Base-by-base conservation (phyloP, 768 basidiomycete species). In the Gautieria morchelliformis region DNA sequence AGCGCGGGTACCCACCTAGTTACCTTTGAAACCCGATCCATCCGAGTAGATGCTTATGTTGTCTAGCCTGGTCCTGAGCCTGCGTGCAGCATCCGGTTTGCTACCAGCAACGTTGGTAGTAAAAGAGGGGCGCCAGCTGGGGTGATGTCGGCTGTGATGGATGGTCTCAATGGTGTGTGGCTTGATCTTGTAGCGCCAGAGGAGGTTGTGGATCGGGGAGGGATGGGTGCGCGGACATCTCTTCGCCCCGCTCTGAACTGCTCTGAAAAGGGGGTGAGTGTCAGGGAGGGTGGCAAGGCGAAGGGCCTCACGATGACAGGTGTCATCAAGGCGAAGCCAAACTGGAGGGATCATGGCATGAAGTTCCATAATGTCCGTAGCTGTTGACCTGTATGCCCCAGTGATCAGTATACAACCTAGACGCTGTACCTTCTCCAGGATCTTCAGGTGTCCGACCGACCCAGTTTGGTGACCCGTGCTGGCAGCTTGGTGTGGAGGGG, bases 191-290 rank as follows among this genome's bases (percentile, higher is more conserved):
- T 10, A 60, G 0, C 52, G 24, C 10, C 59, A 20, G 50, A 66
- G 52, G 1, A 69, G 37, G 10, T 61, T 22, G 41, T 71, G 67
- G 3, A 70, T 48, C 0, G 68, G 64, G 1, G 67, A 46, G 4
- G 57, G 51, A 24, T 51, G 45, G 27, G 59, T 58, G 9, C 61
- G 53, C 4, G 58, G 22, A 22, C 27, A 12, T 33, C 44, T 33
- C 5, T 49, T 17, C 1, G 56, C 54, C 5, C 37, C 1, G 2
- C 24, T 11, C 4, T 44, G 30, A 11, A 67, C 46, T 4, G 46
- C 44, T 1, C 48, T 37, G 47, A 60, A 22, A 0, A 66, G 46
- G 0, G 63, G 61, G 51, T 67, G 64, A 0, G 50, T 15, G 0
- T 40, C 1, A n/a, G n/a, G n/a, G n/a, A n/a, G n/a, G n/a, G n/a